These are phyloP conservation scores for Candida boidinii DNA, from an alignment of 805 yeast species.

Conservation along the genomic window DNA sequence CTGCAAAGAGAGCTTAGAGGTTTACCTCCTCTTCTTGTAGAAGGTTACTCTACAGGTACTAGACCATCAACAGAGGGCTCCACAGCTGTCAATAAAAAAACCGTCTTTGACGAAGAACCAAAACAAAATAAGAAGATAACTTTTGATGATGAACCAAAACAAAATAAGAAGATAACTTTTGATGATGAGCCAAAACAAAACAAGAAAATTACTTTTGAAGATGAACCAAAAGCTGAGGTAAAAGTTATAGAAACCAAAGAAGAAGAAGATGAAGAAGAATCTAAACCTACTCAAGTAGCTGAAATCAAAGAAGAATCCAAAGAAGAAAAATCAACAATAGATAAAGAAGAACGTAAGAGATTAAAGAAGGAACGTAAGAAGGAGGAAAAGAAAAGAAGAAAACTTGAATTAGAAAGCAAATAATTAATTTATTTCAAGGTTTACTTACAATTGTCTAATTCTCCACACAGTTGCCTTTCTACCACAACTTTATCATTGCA, in stretches of 20 bases:
- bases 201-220: slow-evolving; percentile 6
- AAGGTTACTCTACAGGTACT: slow-evolving; percentile 4
- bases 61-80: neutral
- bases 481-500: too few species aligned
- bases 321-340: slow-evolving; percentile 2
- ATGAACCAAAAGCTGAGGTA: slow-evolving; percentile 1
- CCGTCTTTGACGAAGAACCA: slow-evolving; percentile 11
- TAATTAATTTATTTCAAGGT: neutral
- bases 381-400: slow-evolving; percentile 14
- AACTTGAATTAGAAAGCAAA: slow-evolving; percentile 5
- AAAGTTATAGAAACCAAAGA: neutral
- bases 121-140: slow-evolving; percentile 7
- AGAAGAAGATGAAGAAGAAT: too few species aligned
- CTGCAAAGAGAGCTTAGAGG: slow-evolving; percentile 29
- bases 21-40: slow-evolving; percentile 25
- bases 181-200: slow-evolving; percentile 6
- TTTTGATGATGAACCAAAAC: slow-evolving; percentile 9
- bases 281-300: neutral
- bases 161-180: slow-evolving; percentile 12
- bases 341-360: slow-evolving; percentile 19
- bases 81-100: slow-evolving; percentile 11
- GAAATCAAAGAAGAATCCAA: neutral
- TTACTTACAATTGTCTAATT: too few species aligned
- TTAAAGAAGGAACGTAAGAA: slow-evolving; percentile 17
- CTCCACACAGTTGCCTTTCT: too few species aligned